Evolutionary conservation across 2,329 filamentous ascomycete genomes (phyloP).

Genomic region (Geosmithia morbida): DNA sequence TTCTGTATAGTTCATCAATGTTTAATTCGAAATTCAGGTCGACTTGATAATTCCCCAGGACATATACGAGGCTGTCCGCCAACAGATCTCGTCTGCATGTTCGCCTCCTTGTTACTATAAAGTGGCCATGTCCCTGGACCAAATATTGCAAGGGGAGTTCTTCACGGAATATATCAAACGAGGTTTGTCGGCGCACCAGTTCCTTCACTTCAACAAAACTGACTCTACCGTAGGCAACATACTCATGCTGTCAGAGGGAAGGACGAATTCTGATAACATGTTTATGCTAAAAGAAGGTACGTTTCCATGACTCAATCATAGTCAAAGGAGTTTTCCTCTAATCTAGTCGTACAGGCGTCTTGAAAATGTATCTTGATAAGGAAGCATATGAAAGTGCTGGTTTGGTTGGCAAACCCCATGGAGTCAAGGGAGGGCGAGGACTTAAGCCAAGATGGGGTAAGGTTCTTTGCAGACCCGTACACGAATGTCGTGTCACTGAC

Average conservation of each 20-base stretch:
- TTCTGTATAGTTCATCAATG: neutral
- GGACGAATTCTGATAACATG: slow-evolving; percentile 52
- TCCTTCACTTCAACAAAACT: neutral
- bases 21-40: slow-evolving; percentile 22
- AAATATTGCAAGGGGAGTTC: slow-evolving; percentile 60
- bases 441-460: slow-evolving; percentile 61
- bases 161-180: slow-evolving; percentile 76
- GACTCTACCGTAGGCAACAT: slow-evolving; percentile 45
- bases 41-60: slow-evolving; percentile 62
- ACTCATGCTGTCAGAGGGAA: slow-evolving; percentile 72
- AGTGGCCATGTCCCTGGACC: slow-evolving; percentile 57
- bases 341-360: slow-evolving; percentile 32
- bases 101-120: slow-evolving; percentile 40
- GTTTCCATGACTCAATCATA: neutral
- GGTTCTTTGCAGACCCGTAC: slow-evolving; percentile 7
- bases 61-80: slow-evolving; percentile 35
- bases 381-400: slow-evolving; percentile 74
- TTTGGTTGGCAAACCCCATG: slow-evolving; percentile 56
- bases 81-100: slow-evolving; percentile 28
- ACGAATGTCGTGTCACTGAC: neutral
- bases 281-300: slow-evolving; percentile 57
- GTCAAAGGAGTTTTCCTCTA: neutral
- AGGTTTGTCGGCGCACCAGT: slow-evolving; percentile 28
- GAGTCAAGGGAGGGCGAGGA: slow-evolving; percentile 40
- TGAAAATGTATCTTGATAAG: slow-evolving; percentile 67